Evolutionary conservation across 108 stramenopile genomes (phyloP), one percentile per base, ranked within the genome.

Genomic region (Cyclotella choctawhatcheeana): DNA sequence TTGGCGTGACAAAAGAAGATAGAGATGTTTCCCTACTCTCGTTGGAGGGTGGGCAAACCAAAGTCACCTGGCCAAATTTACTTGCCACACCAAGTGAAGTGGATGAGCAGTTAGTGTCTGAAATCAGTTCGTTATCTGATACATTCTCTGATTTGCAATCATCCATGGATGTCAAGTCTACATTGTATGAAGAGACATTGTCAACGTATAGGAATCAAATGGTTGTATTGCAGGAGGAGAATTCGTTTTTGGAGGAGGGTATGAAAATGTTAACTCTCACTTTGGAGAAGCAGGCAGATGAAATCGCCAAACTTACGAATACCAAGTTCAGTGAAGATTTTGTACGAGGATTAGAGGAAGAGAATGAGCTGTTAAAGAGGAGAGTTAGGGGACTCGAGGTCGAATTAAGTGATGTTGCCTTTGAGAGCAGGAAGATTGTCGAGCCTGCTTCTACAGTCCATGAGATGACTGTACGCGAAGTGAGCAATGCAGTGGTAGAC

Each of bases 381-480:
- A 67, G 74, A 55, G 33, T 75, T 20, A 44, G 74, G 40, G 59
- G 47, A 22, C 26, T 75, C 58, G 74, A 75, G 34, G 44, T 75
- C 24, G 74, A 67, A 67, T 61, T 75, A 32, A 75, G 74, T 67
- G 74, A 75, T 48, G 26, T 65, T 30, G 66, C 74, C 18, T 75
- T 67, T 54, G 59, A 75, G 44, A 64, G 62, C 4, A 55, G 74
- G 26, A 75, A 75, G 44, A 37, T 58, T 58, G 53, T 66, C 29
- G n/a, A 48, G 8, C 47, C 47, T n/a, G 37, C 12, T 8, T 6
- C 37, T 40, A 8, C 12, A 12, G 37, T 40, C 12, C 6, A 12
- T 12, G 37, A 40, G 37, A 40, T 40, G 37, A 40, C 37, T 40
- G 37, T 12, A 40, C 37, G n/a, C n/a, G n/a, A n/a, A n/a, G n/a